A percentile compares a stretch with the other conserved stretches of the same genome.
phyloP scores from a whole-genome alignment of 1,284 basidiomycete species.

The Coniophora puteana region DNA sequence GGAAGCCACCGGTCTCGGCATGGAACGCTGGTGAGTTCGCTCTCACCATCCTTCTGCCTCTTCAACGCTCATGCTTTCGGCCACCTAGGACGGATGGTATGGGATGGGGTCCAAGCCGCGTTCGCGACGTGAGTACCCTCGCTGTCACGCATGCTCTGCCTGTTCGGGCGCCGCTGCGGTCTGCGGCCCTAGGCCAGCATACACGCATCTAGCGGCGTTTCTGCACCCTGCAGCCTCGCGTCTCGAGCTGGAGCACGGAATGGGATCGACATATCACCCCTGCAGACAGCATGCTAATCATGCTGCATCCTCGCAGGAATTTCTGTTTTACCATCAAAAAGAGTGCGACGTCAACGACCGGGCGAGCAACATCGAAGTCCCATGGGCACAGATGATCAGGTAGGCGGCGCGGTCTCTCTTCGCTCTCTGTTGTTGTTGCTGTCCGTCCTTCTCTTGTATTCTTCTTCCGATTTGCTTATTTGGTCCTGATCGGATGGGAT shows the following conservation, averaged over 20 bases:
- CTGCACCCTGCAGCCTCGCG: no score
- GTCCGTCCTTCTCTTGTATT: constrained; percentile 8
- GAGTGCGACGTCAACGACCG: constrained; percentile 65
- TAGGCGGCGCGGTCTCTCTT: constrained; percentile 24
- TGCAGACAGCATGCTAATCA: background rate
- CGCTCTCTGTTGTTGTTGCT: constrained; percentile 3
- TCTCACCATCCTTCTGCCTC: constrained; percentile 2
- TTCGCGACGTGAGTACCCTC: constrained; percentile 64
- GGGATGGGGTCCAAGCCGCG: constrained; percentile 77
- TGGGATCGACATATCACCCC: background rate
- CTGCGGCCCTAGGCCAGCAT: no score
- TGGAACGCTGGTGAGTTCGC: constrained; percentile 68
- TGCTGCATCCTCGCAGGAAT: constrained; percentile 55
- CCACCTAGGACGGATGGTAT: constrained; percentile 72
- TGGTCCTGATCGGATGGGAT: no score
- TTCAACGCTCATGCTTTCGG: background rate
- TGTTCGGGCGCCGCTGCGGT: no score
- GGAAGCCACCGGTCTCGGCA: constrained; percentile 73
- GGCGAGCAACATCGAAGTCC: constrained; percentile 58
- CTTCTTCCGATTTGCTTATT: constrained; percentile 11
- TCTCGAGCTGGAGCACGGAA: background rate
- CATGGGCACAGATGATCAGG: constrained; percentile 75
- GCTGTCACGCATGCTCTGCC: no score
- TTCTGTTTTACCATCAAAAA: constrained; percentile 79
- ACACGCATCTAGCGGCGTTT: constrained; percentile 4